Base-by-base conservation (phyloP, 257 asterid genomes). In the Nicotiana paniculata region DNA sequence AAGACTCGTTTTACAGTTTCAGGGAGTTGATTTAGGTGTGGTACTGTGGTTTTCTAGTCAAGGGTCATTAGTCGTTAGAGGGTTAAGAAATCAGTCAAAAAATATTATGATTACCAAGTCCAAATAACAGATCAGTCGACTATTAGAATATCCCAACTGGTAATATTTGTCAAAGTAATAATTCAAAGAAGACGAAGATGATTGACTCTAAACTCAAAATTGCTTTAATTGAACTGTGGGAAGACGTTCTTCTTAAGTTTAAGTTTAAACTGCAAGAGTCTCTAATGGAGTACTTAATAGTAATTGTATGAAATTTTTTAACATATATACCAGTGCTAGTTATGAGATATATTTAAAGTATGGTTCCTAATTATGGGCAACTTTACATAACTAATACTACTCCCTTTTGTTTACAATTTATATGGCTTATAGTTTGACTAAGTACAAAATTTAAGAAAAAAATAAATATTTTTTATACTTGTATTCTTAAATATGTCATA, bases 1-100 rank as follows among this genome's bases (percentile, higher is more conserved):
- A 43, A 43, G 51, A 8, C 11, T 43, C 11, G 51, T 43, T 43
- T 43, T 43, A 43, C 48, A 43, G 11, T 43, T 7, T 54, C 21
- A 15, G 0, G 5, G 57, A 18, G 13, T 72, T 72, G 59, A 72
- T 39, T 72, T 46, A 21, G 26, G 79, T 0, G 37, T 24, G 64
- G 64, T 21, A n/a, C 64, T 58, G 30, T 61, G 39, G 24, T 24
- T 51, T 75, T 75, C 26, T 26, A 75, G 46, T 75, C 80, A 75
- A 51, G 80, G 39, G 80, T 75, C 64, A 75, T 75, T 75, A 28
- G 30, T 75, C 64, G 5, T 75, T 51, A 57, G 80, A 48, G 43
- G 18, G 58, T 53, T 15, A 53, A 53, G 4, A 75, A 51, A 75
- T 24, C 15, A 9, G 66, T 61, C 67, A 61, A 61, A 61, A 24